Percentiles rank a stretch among this genome's conserved stretches.
Conservation (phyloP, 2,329 filamentous ascomycete genomes). For the Epichloe sibirici region DNA sequence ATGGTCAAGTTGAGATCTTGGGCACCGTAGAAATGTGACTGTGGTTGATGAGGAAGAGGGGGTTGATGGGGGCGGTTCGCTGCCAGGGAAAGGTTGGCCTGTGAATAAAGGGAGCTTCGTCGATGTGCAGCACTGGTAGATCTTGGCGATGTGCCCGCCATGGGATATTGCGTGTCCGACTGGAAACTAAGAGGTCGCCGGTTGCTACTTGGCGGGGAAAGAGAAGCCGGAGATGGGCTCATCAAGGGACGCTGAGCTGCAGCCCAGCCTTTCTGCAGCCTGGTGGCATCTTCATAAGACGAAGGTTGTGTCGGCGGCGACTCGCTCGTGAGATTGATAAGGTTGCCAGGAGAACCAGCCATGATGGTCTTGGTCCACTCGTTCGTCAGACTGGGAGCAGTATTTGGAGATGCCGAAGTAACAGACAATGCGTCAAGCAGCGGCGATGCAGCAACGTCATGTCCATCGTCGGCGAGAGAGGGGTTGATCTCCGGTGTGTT, state of each 20-base stretch:
- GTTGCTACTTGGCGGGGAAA: conserved; percentile 23
- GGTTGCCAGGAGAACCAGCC: conserved; percentile 39
- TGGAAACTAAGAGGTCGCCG: conserved; percentile 43
- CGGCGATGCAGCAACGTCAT: conserved; percentile 29
- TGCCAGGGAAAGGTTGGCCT: conserved; percentile 31
- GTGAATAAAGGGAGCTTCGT: conserved; percentile 39
- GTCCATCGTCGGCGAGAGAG: conserved; percentile 29
- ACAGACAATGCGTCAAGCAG: conserved; percentile 36
- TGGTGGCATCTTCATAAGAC: conserved; percentile 36
- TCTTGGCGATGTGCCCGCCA: conserved; percentile 28
- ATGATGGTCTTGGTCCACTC: conserved; percentile 32
- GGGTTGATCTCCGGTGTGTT: conserved; percentile 35
- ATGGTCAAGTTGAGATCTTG: conserved; percentile 65
- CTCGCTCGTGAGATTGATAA: conserved; percentile 38
- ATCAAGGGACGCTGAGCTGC: conserved; percentile 33
- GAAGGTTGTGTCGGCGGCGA: conserved; percentile 41
- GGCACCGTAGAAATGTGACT: conserved; percentile 64
- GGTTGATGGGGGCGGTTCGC: conserved; percentile 33
- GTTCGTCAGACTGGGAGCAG: conserved; percentile 32
- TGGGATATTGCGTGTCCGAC: conserved; percentile 32
- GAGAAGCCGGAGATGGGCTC: conserved; percentile 31
- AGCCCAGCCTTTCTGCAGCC: conserved; percentile 31
- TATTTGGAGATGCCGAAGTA: conserved; percentile 36
- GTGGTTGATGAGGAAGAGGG: conserved; percentile 63
- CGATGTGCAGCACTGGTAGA: conserved; percentile 24